phyloP scores from a whole-genome alignment of 257 asterid species.

The Solanum stenotomum region DNA sequence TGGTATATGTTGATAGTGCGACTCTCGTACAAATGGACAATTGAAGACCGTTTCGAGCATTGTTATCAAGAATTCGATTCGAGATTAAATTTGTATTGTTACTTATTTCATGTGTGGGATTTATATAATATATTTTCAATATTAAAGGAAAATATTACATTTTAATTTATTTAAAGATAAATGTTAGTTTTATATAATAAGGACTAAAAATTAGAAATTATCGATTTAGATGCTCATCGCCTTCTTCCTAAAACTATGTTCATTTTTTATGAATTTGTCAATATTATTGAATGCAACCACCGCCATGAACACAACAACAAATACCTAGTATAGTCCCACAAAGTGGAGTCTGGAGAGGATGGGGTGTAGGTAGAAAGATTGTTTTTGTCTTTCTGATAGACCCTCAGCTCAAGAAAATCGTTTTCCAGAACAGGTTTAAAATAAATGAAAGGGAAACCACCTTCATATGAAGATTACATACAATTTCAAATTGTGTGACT shows the following conservation, averaged over 20 bases:
- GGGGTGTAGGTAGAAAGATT: background rate
- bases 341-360: background rate
- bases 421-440: background rate
- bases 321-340: background rate
- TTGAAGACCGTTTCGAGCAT: no score
- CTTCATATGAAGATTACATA: background rate
- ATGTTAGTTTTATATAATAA: no score
- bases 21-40: conserved; percentile 35
- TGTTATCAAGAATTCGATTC: no score
- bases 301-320: background rate
- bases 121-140: background rate
- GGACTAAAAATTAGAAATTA: no score
- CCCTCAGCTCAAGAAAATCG: background rate
- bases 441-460: background rate
- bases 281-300: background rate
- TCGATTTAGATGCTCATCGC: background rate
- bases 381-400: background rate
- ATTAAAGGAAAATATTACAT: no score
- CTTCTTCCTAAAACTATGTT: background rate
- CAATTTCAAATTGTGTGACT: background rate
- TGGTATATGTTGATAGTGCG: conserved; percentile 63
- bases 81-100: background rate
- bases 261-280: background rate
- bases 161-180: no score
- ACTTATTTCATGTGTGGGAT: background rate